These are phyloP conservation scores for Jimgerdemannia lactiflua DNA, from an alignment of 192 early-diverging fungal genomes.

Conservation along the genomic window DNA sequence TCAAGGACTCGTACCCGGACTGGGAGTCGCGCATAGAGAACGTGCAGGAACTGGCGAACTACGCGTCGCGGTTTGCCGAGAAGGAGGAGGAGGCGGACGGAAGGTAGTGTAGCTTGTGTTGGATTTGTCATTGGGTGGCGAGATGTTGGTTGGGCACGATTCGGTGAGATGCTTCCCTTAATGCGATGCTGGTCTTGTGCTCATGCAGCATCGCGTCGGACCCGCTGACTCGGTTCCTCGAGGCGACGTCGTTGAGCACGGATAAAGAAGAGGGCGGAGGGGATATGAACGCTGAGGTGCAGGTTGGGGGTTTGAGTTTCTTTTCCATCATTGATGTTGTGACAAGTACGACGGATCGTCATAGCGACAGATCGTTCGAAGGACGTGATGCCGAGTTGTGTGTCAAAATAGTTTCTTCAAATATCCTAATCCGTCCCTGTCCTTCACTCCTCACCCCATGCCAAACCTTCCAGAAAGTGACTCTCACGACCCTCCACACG, in stretches of 20 bases:
- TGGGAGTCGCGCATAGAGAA: slow-evolving; percentile 9
- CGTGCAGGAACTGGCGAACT: slow-evolving; percentile 8
- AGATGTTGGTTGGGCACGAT: neutral
- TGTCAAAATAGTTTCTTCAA: no score
- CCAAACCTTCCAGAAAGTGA: slow-evolving; percentile 9
- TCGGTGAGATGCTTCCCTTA: neutral
- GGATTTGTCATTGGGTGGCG: no score
- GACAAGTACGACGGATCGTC: neutral
- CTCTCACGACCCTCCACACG: slow-evolving; percentile 13
- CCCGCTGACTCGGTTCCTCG: slow-evolving; percentile 8
- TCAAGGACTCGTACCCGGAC: neutral
- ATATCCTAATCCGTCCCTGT: neutral
- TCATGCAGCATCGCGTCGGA: neutral
- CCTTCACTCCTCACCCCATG: no score
- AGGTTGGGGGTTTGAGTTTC: neutral
- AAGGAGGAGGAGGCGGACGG: neutral
- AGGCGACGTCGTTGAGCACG: slow-evolving; percentile 2
- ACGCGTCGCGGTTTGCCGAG: neutral
- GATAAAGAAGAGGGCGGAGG: slow-evolving; percentile 6
- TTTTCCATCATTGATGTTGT: neutral
- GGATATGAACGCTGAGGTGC: neutral
- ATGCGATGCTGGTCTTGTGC: no score
- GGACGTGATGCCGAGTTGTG: no score
- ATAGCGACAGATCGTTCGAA: neutral
- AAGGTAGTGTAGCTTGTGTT: no score